These are phyloP conservation scores for Mycosphaerella arachidis DNA, from an alignment of 2,329 filamentous ascomycete genomes.

Conservation along the genomic window DNA sequence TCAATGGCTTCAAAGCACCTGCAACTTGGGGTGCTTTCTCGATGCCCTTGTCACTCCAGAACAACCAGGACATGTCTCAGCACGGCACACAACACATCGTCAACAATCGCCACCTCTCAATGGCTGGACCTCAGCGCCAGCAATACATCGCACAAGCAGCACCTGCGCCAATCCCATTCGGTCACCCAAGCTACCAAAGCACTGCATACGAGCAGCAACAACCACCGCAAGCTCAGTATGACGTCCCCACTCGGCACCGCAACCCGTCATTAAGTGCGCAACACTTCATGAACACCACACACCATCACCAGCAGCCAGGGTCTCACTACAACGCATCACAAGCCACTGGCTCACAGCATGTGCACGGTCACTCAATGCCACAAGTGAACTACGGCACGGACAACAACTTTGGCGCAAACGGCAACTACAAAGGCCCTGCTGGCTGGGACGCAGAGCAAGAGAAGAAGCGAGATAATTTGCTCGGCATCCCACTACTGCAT, in stretches of 20 bases:
- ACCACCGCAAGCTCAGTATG: neutral
- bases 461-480: neutral
- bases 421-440: neutral
- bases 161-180: neutral
- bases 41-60: slow-evolving; percentile 1
- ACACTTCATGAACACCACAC: neutral
- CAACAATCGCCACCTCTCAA: neutral
- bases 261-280: neutral
- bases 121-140: neutral
- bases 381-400: neutral
- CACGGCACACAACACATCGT: neutral
- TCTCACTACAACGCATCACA: neutral
- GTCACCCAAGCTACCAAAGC: neutral
- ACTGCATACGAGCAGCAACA: neutral
- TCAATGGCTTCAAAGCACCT: slow-evolving; percentile 3
- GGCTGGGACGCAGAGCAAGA: neutral
- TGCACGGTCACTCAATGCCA: neutral
- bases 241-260: neutral
- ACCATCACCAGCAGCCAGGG: neutral
- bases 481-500: neutral
- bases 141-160: neutral
- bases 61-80: neutral
- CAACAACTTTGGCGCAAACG: neutral
- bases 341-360: neutral
- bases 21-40: slow-evolving; percentile 5